phyloP scores from a whole-genome alignment of 73 alveolate species.

The Effrenium voratum region DNA sequence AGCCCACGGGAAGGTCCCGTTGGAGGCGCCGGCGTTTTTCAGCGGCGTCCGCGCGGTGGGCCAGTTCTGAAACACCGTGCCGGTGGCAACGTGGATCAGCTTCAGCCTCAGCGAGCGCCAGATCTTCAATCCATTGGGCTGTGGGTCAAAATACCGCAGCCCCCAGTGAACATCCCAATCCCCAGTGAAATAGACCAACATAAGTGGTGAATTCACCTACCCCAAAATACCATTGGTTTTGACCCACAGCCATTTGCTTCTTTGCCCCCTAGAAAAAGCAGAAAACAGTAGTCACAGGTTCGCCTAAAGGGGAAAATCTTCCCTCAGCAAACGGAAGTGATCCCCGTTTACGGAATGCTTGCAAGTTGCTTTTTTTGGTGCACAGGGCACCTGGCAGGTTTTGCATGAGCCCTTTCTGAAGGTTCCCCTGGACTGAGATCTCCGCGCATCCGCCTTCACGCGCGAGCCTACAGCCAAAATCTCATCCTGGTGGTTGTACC shows the following conservation, averaged over 20 bases:
- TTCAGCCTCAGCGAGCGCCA: slow-evolving; percentile 37
- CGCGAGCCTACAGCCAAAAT: slow-evolving; percentile 75
- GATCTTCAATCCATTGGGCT: neutral
- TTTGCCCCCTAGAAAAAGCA: too few relatives aligned
- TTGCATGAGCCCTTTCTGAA: too few relatives aligned
- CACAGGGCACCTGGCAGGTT: too few relatives aligned
- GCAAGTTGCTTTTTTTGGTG: too few relatives aligned
- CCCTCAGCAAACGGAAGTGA: too few relatives aligned
- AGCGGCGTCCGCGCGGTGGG: slow-evolving; percentile 63
- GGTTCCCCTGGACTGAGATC: neutral
- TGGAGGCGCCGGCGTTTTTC: slow-evolving; percentile 41
- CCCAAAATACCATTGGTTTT: too few relatives aligned
- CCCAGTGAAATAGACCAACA: neutral
- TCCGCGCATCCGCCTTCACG: slow-evolving; percentile 36
- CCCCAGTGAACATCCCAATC: neutral
- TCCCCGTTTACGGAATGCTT: too few relatives aligned
- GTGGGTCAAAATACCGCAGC: neutral
- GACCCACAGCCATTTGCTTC: too few relatives aligned
- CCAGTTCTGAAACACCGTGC: slow-evolving; percentile 77
- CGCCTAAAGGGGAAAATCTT: too few relatives aligned
- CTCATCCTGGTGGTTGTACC: slow-evolving; percentile 64
- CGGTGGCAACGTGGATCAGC: slow-evolving; percentile 66
- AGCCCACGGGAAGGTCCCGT: too few relatives aligned
- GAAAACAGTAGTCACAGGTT: too few relatives aligned
- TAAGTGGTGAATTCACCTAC: too few relatives aligned